Conservation (phyloP, 2,329 filamentous ascomycete species). For the Coleophoma eucalyptorum region DNA sequence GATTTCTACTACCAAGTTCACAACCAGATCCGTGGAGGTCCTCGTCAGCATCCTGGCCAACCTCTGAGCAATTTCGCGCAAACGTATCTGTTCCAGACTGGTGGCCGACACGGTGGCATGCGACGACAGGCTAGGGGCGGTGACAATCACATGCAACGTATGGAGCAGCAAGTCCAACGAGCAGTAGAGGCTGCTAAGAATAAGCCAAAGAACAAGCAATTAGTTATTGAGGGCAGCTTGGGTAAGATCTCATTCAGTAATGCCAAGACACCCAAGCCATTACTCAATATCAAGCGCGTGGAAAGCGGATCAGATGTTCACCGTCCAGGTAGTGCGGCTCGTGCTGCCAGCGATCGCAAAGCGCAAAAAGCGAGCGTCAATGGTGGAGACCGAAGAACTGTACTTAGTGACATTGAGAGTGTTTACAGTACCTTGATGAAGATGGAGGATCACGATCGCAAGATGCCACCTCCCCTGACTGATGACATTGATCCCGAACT, state of each 20-base stretch:
- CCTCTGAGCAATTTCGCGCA: constrained; percentile 95
- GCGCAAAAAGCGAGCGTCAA: constrained; percentile 42
- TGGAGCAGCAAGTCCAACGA: constrained; percentile 98
- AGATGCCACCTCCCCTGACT: constrained; percentile 62
- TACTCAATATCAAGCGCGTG: constrained; percentile 90
- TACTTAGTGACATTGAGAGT: constrained; percentile 81
- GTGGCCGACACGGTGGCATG: constrained; percentile 71
- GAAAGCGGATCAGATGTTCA: constrained; percentile 62
- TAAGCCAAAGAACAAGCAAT: constrained; percentile 94
- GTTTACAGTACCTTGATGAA: constrained; percentile 88
- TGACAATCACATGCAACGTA: constrained; percentile 96
- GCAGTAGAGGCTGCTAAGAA: constrained; percentile 97
- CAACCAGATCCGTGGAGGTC: constrained; percentile 86
- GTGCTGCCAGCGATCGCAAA: constrained; percentile 35
- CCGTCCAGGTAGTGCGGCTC: constrained; percentile 43
- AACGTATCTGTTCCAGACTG: constrained; percentile 95
- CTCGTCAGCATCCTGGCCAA: constrained; percentile 87
- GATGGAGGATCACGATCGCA: constrained; percentile 88
- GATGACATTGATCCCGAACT: constrained; percentile 62
- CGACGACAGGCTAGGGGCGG: constrained; percentile 76
- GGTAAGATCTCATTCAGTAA: constrained; percentile 99
- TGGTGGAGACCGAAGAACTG: constrained; percentile 72
- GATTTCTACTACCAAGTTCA: constrained; percentile 99
- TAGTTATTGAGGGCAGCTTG: constrained; percentile 92
- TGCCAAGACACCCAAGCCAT: constrained; percentile 90